These are phyloP conservation scores for Conidiobolus incongruus DNA, from an alignment of 371 early-diverging fungal genomes.

Conservation along the genomic window DNA sequence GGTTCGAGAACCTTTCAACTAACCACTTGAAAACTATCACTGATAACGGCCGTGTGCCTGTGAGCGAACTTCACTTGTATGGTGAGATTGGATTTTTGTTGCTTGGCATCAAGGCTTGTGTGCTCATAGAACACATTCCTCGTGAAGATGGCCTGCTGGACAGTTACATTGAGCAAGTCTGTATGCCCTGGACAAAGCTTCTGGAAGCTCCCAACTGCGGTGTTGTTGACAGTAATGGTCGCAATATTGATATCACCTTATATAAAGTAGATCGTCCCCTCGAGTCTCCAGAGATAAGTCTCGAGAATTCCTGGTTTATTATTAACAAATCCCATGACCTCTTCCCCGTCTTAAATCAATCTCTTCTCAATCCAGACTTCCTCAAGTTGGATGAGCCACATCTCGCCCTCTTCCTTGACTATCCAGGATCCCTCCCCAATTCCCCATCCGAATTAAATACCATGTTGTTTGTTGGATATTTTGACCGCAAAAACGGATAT, in stretches of 20 bases:
- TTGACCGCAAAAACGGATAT: neutral
- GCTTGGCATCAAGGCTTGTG: neutral
- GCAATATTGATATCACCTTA: neutral
- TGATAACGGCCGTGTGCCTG: neutral
- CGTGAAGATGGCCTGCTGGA: neutral
- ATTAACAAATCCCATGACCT: neutral
- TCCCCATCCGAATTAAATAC: neutral
- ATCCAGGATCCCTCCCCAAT: neutral
- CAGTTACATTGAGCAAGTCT: neutral
- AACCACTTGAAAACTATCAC: neutral
- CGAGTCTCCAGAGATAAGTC: neutral
- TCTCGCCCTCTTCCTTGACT: neutral
- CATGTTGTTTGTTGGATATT: slow-evolving; percentile 1
- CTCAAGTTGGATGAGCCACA: neutral
- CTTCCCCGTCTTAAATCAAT: neutral
- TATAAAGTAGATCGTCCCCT: neutral
- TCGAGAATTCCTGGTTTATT: neutral
- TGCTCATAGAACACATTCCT: neutral
- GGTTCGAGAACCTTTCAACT: neutral
- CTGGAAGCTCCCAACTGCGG: neutral
- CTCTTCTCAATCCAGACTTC: neutral
- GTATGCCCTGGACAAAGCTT: neutral
- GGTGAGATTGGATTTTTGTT: slow-evolving; percentile 1
- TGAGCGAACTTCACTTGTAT: neutral
- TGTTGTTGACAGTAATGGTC: neutral